Evolutionary conservation across 2,329 filamentous ascomycete species (phyloP).

Genomic region (Macrophomina pseudophaseolina): DNA sequence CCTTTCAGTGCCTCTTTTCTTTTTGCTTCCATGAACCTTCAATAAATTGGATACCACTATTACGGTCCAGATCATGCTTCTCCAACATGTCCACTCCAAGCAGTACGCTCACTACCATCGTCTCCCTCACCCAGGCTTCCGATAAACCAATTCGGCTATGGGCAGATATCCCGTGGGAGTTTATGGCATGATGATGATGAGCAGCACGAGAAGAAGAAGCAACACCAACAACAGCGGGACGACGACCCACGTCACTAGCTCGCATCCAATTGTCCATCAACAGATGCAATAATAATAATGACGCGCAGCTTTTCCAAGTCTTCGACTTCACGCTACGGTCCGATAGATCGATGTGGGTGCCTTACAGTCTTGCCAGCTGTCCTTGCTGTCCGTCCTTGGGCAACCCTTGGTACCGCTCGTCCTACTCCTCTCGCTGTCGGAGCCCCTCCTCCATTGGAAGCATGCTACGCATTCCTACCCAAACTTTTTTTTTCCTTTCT

Average conservation of each 20-base stretch:
- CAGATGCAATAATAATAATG: slow-evolving; percentile 2
- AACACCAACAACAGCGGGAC: neutral
- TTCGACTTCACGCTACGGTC: neutral
- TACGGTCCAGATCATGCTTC: neutral
- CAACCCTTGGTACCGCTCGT: slow-evolving; percentile 5
- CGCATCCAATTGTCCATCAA: neutral
- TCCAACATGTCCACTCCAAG: neutral
- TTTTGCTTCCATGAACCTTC: neutral
- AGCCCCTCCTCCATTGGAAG: neutral
- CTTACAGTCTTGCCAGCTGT: neutral
- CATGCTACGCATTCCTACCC: neutral
- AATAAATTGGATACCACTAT: neutral
- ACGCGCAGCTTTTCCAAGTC: neutral
- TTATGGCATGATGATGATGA: neutral
- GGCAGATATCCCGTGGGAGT: neutral
- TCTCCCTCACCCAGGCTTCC: neutral
- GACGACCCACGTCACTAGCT: no score
- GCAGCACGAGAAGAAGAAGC: neutral
- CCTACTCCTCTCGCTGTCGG: neutral
- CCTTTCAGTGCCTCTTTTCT: neutral
- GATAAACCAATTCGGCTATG: neutral
- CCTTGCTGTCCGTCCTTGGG: neutral
- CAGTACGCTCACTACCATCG: neutral
- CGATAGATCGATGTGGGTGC: slow-evolving; percentile 17
- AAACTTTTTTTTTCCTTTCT: neutral